These are phyloP conservation scores for Gnaphalium uliginosum DNA, from an alignment of 129 eudicot genomes.

Conservation along the genomic window DNA sequence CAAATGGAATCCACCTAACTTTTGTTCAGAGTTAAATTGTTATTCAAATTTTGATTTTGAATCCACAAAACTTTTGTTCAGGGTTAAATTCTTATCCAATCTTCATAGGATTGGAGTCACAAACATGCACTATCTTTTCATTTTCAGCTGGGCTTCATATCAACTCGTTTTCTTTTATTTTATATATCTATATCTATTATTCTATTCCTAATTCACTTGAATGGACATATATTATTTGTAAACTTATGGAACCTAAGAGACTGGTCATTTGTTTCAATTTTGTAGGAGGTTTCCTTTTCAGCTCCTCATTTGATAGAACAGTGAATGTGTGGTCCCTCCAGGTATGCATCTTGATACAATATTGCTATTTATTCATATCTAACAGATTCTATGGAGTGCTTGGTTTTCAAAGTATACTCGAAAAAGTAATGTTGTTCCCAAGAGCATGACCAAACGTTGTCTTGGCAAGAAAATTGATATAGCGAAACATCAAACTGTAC, in stretches of 20 bases:
- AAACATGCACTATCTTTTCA: neutral
- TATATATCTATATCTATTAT: no score
- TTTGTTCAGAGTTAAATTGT: neutral
- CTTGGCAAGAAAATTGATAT: neutral
- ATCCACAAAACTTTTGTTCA: neutral
- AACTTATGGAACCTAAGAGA: slow-evolving; percentile 13
- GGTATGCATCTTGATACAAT: slow-evolving; percentile 30
- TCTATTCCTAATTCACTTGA: neutral
- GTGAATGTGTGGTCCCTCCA: slow-evolving; percentile 78
- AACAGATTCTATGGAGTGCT: neutral
- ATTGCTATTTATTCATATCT: neutral
- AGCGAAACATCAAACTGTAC: neutral
- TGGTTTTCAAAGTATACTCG: neutral
- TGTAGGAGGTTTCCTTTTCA: slow-evolving; percentile 82
- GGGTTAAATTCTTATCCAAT: neutral
- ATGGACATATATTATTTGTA: neutral
- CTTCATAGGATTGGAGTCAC: neutral
- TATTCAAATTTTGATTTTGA: neutral
- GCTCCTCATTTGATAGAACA: slow-evolving; percentile 83
- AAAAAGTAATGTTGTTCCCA: neutral
- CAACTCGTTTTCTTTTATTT: neutral
- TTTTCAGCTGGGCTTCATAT: neutral
- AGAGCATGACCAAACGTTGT: neutral
- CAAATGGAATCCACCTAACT: neutral
- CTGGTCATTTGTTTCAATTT: slow-evolving; percentile 22